A percentile compares a stretch with the other conserved stretches of the same genome.
These are phyloP conservation scores for Phyllosticta paracitricarpa DNA, from an alignment of 2,329 filamentous ascomycete genomes.

Conservation along the genomic window DNA sequence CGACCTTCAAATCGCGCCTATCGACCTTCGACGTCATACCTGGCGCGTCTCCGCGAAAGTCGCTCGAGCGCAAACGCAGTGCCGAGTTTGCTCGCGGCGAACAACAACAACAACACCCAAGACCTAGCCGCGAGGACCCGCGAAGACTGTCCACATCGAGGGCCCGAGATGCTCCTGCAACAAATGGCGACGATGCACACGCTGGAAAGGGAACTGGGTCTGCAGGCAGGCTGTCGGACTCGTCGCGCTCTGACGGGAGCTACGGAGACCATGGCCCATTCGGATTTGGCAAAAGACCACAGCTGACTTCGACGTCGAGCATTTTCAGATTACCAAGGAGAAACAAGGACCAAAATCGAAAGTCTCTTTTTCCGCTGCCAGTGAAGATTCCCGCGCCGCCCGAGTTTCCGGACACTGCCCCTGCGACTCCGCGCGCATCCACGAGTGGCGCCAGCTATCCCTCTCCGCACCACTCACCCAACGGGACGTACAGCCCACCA, in stretches of 20 bases:
- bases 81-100: conserved; percentile 4
- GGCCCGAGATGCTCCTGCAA: conserved; percentile 38
- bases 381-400: conserved; percentile 51
- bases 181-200: conserved; percentile 52
- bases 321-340: conserved; percentile 76
- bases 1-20: conserved; percentile 25
- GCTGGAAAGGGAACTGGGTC: background rate
- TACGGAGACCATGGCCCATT: conserved; percentile 42
- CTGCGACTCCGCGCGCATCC: conserved; percentile 36
- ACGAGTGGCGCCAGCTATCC: conserved; percentile 27
- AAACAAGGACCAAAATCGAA: conserved; percentile 55
- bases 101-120: background rate
- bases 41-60: conserved; percentile 18
- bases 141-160: conserved; percentile 52
- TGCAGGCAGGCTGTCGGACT: conserved; percentile 54
- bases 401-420: conserved; percentile 35
- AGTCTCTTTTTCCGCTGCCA: conserved; percentile 79
- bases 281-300: conserved; percentile 24
- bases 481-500: conserved; percentile 31
- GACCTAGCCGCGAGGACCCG: conserved; percentile 25
- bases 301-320: conserved; percentile 50
- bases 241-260: conserved; percentile 80
- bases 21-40: conserved; percentile 27
- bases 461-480: conserved; percentile 24
- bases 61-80: conserved; percentile 24